These are phyloP conservation scores for Apiotrichum gracile DNA, from an alignment of 1,284 basidiomycete genomes.

Conservation along the genomic window DNA sequence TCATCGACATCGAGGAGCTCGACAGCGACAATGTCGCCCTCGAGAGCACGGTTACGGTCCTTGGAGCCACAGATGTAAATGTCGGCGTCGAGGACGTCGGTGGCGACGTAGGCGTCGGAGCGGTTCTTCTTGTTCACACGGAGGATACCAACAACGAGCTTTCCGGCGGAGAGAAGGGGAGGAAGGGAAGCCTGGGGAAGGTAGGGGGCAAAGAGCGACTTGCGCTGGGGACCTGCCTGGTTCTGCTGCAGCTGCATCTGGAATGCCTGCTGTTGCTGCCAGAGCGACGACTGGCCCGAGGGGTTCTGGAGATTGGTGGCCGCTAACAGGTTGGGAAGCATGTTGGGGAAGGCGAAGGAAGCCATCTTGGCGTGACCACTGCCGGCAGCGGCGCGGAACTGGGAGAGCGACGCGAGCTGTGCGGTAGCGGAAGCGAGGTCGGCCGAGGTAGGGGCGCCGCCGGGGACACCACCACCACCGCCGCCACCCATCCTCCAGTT, in stretches of 20 bases:
- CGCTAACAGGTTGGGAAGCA: constrained; percentile 90
- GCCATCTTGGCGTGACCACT: constrained; percentile 94
- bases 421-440: constrained; percentile 86
- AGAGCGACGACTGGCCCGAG: constrained; percentile 50
- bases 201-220: constrained; percentile 97
- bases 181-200: constrained; percentile 96
- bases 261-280: constrained; percentile 72
- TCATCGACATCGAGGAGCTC: constrained; percentile 97
- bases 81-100: constrained; percentile 95
- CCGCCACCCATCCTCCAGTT: constrained; percentile 75
- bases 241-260: constrained; percentile 79
- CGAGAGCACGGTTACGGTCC: constrained; percentile 95
- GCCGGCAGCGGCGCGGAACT: constrained; percentile 91
- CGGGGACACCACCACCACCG: constrained; percentile 58
- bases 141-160: constrained; percentile 93
- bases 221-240: constrained; percentile 86
- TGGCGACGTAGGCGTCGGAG: constrained; percentile 98
- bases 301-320: constrained; percentile 72
- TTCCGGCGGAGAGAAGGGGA: constrained; percentile 93
- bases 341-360: constrained; percentile 95
- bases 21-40: constrained; percentile 97
- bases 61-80: constrained; percentile 99
- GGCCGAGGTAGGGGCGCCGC: constrained; percentile 53
- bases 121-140: constrained; percentile 99
- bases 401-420: constrained; percentile 90